Evolutionary conservation across 345 rosid species (phyloP), one percentile per base, ranked within the genome.

Genomic region (Lenwebbia sp.): DNA sequence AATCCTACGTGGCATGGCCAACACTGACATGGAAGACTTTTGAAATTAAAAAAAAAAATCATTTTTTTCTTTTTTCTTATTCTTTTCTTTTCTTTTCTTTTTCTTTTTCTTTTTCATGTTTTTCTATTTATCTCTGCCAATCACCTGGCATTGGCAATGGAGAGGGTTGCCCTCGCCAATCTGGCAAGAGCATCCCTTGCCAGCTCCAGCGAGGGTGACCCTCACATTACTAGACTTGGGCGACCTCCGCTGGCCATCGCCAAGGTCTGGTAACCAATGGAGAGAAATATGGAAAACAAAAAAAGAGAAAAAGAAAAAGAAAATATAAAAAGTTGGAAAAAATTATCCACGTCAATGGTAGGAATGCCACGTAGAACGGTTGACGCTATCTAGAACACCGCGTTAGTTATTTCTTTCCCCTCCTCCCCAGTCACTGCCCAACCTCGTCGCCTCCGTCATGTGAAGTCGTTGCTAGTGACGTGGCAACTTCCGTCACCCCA

Each of bases 211-310:
- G 0, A 60, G 70, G 70, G 70, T n/a, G 33, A 56, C 30, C 70
- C 70, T 60, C 10, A 1, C 70, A 7, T 60, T 62, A 40, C 41
- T 0, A 62, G 0, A 30, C 8, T 11, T 1, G 0, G 8, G 75
- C 1, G 2, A 15, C 41, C 75, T 30, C 12, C 21, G 5, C 1
- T 15, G 0, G 22, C 23, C 19, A 62, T 30, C 9, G 1, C 41
- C 5, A 62, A 62, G 75, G 75, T 37, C 37, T 28, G 14, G 74
- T 7, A 28, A 60, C 21, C 13, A 60, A 19, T 13, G 13, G 33
- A 60, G 70, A 7, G 70, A n/a, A n/a, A 58, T 0, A 13, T 41
- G 44, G 4, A 26, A 6, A 12, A 12, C 5, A 6, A 26, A n/a
- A 26, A n/a, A 58, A 26, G 33, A 13, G 11, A 57, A 57, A 12